Percentiles rank a stretch among this genome's conserved stretches.
phyloP scores from a whole-genome alignment of 257 asterid genomes.

The Voacanga thouarsii region DNA sequence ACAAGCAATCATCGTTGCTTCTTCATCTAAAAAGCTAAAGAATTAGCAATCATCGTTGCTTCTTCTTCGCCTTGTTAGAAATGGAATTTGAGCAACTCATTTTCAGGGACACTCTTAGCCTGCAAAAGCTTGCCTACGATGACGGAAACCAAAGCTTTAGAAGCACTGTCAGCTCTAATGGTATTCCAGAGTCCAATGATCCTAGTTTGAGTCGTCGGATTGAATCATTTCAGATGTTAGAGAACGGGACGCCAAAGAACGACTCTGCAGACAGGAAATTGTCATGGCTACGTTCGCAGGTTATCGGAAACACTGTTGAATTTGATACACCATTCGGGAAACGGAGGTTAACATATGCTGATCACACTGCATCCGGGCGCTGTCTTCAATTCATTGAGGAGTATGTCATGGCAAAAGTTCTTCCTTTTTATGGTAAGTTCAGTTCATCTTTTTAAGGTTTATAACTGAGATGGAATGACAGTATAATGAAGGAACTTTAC shows the following conservation, averaged over 20 bases:
- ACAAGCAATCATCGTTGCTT: too few relatives aligned
- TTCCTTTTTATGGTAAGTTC: slow-evolving; percentile 58
- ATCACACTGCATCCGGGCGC: slow-evolving; percentile 47
- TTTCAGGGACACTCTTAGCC: neutral
- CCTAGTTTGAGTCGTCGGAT: too few relatives aligned
- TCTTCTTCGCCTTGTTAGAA: neutral
- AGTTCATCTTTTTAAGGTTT: neutral
- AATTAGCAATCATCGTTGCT: neutral
- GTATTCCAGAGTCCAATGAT: too few relatives aligned
- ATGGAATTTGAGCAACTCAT: neutral
- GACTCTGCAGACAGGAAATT: neutral
- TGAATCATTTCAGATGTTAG: too few relatives aligned
- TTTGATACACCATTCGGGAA: slow-evolving; percentile 57
- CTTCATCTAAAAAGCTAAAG: neutral
- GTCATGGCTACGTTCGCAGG: slow-evolving; percentile 39
- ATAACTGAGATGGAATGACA: too few relatives aligned
- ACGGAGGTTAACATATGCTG: slow-evolving; percentile 67
- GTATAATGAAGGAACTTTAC: too few relatives aligned
- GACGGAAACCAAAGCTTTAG: neutral
- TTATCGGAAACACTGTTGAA: slow-evolving; percentile 12
- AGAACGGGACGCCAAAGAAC: too few relatives aligned
- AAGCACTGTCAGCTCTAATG: too few relatives aligned
- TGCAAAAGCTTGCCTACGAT: neutral
- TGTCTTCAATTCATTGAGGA: neutral
- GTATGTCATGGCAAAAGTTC: slow-evolving; percentile 27